Evolutionary conservation across 257 asterid genomes (phyloP).

Genomic region (Ilex aquifolium): DNA sequence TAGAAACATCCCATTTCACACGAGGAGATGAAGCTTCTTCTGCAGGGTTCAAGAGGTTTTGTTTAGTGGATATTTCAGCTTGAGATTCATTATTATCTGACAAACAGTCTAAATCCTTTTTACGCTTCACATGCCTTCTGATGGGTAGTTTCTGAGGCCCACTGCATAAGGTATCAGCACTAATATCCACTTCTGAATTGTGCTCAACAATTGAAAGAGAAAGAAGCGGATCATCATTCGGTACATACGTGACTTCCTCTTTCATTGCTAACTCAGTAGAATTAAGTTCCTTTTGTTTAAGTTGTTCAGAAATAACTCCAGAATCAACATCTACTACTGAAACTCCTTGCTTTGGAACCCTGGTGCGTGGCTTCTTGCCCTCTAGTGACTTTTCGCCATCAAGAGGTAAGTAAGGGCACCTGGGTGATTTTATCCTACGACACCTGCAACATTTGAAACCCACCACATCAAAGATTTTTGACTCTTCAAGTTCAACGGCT

Average conservation of each 20-base stretch:
- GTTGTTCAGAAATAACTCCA: constrained; percentile 17
- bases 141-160: constrained; percentile 62
- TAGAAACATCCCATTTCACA: constrained; percentile 8
- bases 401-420: constrained; percentile 52
- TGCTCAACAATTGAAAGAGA: constrained; percentile 31
- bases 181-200: constrained; percentile 18
- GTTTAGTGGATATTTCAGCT: constrained; percentile 25
- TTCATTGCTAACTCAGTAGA: constrained; percentile 11
- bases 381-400: constrained; percentile 28
- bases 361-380: constrained; percentile 26
- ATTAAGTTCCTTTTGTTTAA: constrained; percentile 15
- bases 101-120: constrained; percentile 21
- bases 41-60: constrained; percentile 27
- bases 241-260: constrained; percentile 17
- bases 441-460: constrained; percentile 87
- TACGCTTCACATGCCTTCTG: constrained; percentile 54
- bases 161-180: constrained; percentile 23
- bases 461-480: constrained; percentile 34
- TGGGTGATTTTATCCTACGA: constrained; percentile 64
- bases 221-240: constrained; percentile 22
- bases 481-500: constrained; percentile 61
- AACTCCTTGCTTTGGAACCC: constrained; percentile 26
- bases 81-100: constrained; percentile 25
- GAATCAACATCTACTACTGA: constrained; percentile 21
- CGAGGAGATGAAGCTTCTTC: constrained; percentile 24